Percentiles rank a stretch among this genome's conserved stretches.
Conservation (phyloP, 768 basidiomycete species). For the Tulasnella sp. region DNA sequence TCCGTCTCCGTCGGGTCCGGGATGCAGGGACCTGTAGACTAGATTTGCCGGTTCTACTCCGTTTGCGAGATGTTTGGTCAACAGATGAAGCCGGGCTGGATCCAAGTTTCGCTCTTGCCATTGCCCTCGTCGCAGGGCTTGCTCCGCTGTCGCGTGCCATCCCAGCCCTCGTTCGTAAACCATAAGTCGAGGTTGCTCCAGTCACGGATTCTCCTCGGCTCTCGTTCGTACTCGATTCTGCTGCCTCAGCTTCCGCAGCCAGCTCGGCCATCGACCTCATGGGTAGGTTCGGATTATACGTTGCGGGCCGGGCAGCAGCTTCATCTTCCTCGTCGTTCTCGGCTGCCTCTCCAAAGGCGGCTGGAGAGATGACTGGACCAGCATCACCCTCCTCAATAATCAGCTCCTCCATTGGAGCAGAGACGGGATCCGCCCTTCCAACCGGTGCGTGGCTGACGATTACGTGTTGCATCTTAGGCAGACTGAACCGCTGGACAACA, state of each 20-base stretch:
- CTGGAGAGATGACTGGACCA: background rate
- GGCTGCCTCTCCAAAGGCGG: background rate
- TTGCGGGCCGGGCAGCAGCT: background rate
- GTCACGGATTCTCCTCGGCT: background rate
- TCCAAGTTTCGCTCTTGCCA: background rate
- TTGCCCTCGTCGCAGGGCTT: background rate
- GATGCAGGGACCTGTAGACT: conserved; percentile 3
- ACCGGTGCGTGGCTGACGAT: background rate
- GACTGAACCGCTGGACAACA: conserved; percentile 65
- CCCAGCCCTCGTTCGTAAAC: background rate
- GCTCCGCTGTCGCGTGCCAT: background rate
- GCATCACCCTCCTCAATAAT: background rate
- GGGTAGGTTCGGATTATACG: background rate
- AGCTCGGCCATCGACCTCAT: conserved; percentile 21
- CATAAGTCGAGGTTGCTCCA: background rate
- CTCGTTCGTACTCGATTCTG: background rate
- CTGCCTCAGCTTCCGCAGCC: conserved; percentile 1
- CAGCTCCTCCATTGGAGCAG: background rate
- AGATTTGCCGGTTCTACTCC: background rate
- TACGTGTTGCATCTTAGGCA: conserved; percentile 47
- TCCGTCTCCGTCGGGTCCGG: conserved; percentile 3
- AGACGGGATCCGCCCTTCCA: background rate
- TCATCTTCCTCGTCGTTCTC: background rate
- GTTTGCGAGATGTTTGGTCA: background rate
- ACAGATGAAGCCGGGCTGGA: background rate